Conservation (phyloP, 2,329 filamentous ascomycete species). For the Metarhizium rileyi region DNA sequence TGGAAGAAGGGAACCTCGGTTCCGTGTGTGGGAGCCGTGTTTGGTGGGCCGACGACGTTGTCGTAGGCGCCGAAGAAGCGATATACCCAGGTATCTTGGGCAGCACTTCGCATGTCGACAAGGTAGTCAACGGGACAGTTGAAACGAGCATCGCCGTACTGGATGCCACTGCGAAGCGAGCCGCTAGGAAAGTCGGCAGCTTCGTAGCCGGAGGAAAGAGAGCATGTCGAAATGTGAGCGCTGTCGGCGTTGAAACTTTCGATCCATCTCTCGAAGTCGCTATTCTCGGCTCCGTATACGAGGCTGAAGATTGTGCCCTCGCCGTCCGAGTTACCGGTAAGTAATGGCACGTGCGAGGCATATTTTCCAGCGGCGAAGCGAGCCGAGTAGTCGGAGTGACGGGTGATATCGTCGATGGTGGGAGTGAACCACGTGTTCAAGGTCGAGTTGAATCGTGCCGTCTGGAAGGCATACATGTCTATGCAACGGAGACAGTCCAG, state of each 20-base stretch:
- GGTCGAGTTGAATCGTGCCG: constrained; percentile 9
- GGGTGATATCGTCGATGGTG: constrained; percentile 24
- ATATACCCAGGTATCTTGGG: constrained; percentile 32
- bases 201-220: constrained; percentile 7
- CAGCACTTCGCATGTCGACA: constrained; percentile 25
- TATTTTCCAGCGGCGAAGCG: constrained; percentile 10
- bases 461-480: constrained; percentile 2
- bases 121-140: constrained; percentile 31
- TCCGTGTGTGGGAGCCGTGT: background rate
- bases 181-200: constrained; percentile 24
- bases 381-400: constrained; percentile 20
- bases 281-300: constrained; percentile 18
- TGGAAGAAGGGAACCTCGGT: constrained; percentile 34
- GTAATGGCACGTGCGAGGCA: constrained; percentile 23
- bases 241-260: background rate
- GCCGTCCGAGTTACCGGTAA: constrained; percentile 25
- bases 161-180: constrained; percentile 29
- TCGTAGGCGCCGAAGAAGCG: constrained; percentile 33
- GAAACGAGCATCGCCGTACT: constrained; percentile 36
- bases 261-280: constrained; percentile 9
- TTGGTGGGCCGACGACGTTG: constrained; percentile 22
- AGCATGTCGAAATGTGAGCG: background rate
- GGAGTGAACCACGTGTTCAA: constrained; percentile 33
- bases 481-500: constrained; percentile 28
- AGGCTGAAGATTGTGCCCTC: constrained; percentile 27